A percentile compares a stretch with the other conserved stretches of the same genome.
Evolutionary conservation across 2,329 filamentous ascomycete species (phyloP).

Genomic region (Botrytis aclada): DNA sequence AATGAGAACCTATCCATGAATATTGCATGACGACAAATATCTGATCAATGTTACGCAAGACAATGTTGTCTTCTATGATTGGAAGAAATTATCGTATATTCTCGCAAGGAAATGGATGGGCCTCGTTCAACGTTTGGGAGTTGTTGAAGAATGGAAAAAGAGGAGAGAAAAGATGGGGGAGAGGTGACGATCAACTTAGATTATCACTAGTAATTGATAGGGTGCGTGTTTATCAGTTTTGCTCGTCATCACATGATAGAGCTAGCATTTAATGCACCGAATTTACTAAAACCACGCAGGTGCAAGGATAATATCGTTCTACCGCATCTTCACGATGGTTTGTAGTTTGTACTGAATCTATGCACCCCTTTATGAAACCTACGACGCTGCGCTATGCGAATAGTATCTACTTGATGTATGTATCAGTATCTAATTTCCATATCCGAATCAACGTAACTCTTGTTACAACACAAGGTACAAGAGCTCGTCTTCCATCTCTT

Average conservation of each 20-base stretch:
- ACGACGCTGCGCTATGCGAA: not conserved
- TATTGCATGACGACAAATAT: not conserved
- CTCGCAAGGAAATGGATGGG: not conserved
- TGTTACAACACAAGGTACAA: not conserved
- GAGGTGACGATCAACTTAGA: not conserved
- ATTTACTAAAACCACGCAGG: not conserved
- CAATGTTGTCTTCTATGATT: not conserved
- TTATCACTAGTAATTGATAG: not conserved
- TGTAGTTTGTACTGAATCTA: not conserved
- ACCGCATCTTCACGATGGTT: not conserved
- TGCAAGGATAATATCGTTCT: not conserved
- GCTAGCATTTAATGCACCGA: not conserved
- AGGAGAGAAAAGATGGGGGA: not conserved
- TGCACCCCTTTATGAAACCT: not conserved
- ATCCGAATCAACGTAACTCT: not conserved
- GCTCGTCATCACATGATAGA: not conserved
- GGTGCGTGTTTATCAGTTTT: not conserved
- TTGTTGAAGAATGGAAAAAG: not conserved
- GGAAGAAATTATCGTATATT: not conserved
- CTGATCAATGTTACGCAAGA: slow-evolving; percentile 4
- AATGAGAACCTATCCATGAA: not conserved
- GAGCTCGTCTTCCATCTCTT: not conserved
- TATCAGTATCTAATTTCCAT: not conserved
- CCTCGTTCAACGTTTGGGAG: not conserved
- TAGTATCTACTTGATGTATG: not conserved